Percentiles rank a stretch among this genome's conserved stretches.
Conservation (phyloP, 2,329 filamentous ascomycete genomes). For the Fusarium euwallaceae region DNA sequence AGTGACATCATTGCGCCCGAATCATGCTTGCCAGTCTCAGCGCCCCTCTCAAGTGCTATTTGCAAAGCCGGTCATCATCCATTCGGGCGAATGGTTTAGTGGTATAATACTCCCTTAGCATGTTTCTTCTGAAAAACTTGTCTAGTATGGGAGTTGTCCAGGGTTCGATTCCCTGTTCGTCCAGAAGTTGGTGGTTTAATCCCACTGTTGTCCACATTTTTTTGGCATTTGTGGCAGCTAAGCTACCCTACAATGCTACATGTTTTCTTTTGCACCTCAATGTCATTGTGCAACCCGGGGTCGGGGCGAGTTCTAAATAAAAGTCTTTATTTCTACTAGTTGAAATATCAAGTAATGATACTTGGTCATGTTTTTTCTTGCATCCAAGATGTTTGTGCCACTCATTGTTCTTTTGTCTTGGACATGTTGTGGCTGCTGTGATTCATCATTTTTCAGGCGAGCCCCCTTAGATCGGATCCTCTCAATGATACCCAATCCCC, state of each 20-base stretch:
- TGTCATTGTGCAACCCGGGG: background rate
- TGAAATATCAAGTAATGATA: background rate
- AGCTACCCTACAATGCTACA: background rate
- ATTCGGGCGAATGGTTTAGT: conserved; percentile 40
- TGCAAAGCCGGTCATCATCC: accelerated
- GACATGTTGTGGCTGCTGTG: background rate
- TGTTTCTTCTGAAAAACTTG: background rate
- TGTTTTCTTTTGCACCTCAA: background rate
- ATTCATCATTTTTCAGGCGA: background rate
- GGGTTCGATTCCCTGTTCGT: conserved; percentile 43
- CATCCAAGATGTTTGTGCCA: background rate
- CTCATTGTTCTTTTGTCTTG: background rate
- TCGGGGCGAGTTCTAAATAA: background rate
- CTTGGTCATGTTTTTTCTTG: background rate
- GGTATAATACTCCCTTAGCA: conserved; percentile 43
- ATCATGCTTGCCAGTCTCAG: background rate
- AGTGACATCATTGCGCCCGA: background rate
- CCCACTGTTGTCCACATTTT: conserved; percentile 31
- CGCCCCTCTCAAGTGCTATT: background rate
- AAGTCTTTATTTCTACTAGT: background rate
- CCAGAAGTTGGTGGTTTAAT: conserved; percentile 24
- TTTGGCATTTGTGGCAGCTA: background rate
- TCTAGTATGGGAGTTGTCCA: conserved; percentile 34
- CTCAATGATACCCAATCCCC: background rate
- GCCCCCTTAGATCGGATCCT: background rate